Base-by-base conservation (phyloP, 2,329 filamentous ascomycete genomes). In the Pseudonectria foliicola region DNA sequence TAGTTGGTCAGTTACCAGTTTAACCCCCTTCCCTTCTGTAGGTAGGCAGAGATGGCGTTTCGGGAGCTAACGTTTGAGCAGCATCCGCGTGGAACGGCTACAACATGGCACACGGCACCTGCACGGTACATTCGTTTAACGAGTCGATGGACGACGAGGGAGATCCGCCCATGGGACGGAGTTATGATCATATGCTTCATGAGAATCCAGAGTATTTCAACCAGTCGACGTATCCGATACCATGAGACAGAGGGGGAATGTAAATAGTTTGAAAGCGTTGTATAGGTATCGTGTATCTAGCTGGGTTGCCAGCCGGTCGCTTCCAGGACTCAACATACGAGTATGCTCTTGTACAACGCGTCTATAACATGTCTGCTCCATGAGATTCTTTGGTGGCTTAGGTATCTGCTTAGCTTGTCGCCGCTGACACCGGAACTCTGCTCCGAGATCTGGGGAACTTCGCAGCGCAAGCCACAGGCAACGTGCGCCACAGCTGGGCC, bases 61-160 rank as follows among this genome's bases (percentile, higher is more conserved):
- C 23, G 16, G 11, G 8, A 4, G 18, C 48, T 56, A 33, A 54
- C 33, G 11, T 11, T 24, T 12, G 26, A 38, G 27, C 43, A 85
- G 87, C 87, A 26, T 92, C 87, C 7, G 78, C 81, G 0, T 87
- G 85, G 80, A 89, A 89, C 46, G 85, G 85, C 14, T 84, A 78
- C 62, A 80, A 79, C 31, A 78, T 82, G 57, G 72, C 77, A 0
- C 70, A 75, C 12, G 85, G 85, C 10, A 90, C 85, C 2, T 87
- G 84, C 43, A 82, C 82, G 1, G 58, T 90, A 13, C 87, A 94
- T 55, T 77, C 76, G 2, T 92, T 81, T 71, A 87, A 87, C 41
- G 80, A 87, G 45, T 70, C 71, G 0, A 56, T 67, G 2, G 66
- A 71, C 1, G 68, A 74, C 3, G 84, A 87, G 46, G 82, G 87